Percentiles rank a stretch among this genome's conserved stretches.
Conservation (phyloP, 1,284 basidiomycete species). For the Sphaerobolus stellatus region DNA sequence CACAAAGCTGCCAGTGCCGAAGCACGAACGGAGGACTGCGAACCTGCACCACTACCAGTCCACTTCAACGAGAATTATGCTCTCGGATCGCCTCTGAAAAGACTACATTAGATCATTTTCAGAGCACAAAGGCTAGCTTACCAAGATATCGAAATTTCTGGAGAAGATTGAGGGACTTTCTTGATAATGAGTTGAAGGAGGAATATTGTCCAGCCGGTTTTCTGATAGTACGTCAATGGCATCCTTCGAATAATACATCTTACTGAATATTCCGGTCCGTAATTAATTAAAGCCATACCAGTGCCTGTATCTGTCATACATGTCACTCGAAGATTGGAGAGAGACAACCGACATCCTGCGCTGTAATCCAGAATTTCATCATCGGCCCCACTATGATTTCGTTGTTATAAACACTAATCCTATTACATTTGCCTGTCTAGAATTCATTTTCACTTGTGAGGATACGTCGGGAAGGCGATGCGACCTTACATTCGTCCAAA, state of each 20-base stretch:
- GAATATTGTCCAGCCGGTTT: neutral
- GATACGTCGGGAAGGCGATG: neutral
- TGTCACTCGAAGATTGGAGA: neutral
- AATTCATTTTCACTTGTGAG: neutral
- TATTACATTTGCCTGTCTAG: neutral
- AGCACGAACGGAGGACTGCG: neutral
- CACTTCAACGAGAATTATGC: neutral
- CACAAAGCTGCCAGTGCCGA: neutral
- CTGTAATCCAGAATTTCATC: neutral
- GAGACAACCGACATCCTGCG: neutral
- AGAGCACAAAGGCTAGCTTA: neutral
- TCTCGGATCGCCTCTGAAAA: neutral
- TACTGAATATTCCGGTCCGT: neutral
- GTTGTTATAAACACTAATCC: neutral
- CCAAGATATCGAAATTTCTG: neutral
- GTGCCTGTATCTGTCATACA: neutral
- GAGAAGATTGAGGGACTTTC: too few species aligned
- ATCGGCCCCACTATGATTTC: neutral
- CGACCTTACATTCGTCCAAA: neutral
- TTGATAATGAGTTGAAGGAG: neutral
- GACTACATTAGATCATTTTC: neutral
- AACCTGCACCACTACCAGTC: neutral
- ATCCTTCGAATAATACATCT: neutral
- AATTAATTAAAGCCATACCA: slow-evolving; percentile 18
- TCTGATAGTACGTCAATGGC: neutral